Conservation (phyloP, 2,329 filamentous ascomycete genomes). For the Aspergillus novoparasiticus region DNA sequence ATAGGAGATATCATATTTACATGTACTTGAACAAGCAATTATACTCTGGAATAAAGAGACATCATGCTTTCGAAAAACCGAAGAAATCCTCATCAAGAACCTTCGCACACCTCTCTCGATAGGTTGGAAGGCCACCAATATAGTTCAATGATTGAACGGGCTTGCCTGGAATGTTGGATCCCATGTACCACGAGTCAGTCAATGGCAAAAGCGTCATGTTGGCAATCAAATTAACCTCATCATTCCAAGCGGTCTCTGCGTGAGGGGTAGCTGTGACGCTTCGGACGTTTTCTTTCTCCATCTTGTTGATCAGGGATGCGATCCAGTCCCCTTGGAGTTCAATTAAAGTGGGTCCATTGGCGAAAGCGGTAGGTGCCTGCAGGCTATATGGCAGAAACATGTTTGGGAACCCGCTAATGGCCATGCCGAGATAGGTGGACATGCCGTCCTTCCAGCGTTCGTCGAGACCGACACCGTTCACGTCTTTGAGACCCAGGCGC, state of each 20-base stretch:
- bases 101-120: neutral
- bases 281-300: neutral
- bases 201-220: neutral
- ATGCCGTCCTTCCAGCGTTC: slow-evolving; percentile 32
- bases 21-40: too few relatives aligned
- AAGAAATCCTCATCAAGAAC: neutral
- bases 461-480: slow-evolving; percentile 29
- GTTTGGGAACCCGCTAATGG: slow-evolving; percentile 43
- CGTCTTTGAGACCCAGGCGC: slow-evolving; percentile 36
- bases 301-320: slow-evolving; percentile 48
- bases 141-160: neutral
- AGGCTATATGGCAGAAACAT: slow-evolving; percentile 54
- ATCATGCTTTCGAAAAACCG: neutral
- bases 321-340: slow-evolving; percentile 48
- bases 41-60: neutral
- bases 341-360: slow-evolving; percentile 47
- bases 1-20: too few relatives aligned
- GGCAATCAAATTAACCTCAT: neutral
- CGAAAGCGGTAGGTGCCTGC: slow-evolving; percentile 51
- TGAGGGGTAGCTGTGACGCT: neutral
- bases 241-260: neutral
- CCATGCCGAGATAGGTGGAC: slow-evolving; percentile 41
- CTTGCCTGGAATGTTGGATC: neutral
- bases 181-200: neutral
- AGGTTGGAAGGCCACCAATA: neutral